Evolutionary conservation across 768 basidiomycete genomes (phyloP).

Genomic region (Zangia roseola): DNA sequence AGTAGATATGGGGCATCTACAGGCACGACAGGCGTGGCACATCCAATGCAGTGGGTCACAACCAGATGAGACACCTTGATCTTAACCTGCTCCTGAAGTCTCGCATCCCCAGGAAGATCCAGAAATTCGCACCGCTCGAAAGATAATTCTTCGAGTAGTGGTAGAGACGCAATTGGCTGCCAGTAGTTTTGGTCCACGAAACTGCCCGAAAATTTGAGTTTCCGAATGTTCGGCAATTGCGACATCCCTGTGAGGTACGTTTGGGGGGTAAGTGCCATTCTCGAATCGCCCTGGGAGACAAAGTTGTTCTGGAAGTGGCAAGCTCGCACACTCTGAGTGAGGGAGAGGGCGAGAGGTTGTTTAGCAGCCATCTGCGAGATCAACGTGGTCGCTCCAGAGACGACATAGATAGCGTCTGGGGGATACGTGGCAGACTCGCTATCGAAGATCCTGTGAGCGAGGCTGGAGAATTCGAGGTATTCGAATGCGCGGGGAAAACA

Average conservation of each 20-base stretch:
- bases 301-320: constrained; percentile 12
- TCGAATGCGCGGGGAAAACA: constrained; percentile 42
- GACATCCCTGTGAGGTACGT: constrained; percentile 5
- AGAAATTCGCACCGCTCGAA: constrained; percentile 6
- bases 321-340: constrained; percentile 31
- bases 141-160: constrained; percentile 14
- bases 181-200: constrained; percentile 15
- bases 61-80: background rate
- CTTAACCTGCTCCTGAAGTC: background rate
- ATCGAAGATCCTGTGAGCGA: too few relatives aligned
- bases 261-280: too few relatives aligned
- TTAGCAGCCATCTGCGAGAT: constrained; percentile 29
- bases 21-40: too few relatives aligned
- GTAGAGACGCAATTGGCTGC: constrained; percentile 6
- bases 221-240: constrained; percentile 18
- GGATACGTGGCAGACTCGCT: too few relatives aligned
- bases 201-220: constrained; percentile 8
- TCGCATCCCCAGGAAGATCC: too few relatives aligned
- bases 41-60: too few relatives aligned
- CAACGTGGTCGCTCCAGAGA: constrained; percentile 10
- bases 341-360: constrained; percentile 26
- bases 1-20: too few relatives aligned
- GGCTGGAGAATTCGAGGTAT: constrained; percentile 23
- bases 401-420: too few relatives aligned
- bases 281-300: too few relatives aligned